Conservation (phyloP, 2,329 filamentous ascomycete genomes). For the Emmonsia crescens region DNA sequence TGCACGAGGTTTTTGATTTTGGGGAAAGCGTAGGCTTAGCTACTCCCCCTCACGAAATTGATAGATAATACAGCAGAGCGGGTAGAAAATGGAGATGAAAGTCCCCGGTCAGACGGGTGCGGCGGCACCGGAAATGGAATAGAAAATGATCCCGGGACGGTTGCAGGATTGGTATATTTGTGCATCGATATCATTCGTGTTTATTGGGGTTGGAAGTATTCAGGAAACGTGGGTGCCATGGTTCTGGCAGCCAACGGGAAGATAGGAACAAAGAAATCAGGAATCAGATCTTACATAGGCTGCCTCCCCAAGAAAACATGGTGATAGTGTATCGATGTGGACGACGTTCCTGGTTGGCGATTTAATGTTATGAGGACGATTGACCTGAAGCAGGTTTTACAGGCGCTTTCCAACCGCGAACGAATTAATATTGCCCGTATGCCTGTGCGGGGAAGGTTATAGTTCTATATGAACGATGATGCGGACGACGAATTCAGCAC, state of each 20-base stretch:
- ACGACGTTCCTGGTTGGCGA: neutral
- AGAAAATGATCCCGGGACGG: neutral
- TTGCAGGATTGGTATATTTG: neutral
- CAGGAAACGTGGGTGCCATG: neutral
- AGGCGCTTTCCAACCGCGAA: neutral
- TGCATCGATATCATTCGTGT: neutral
- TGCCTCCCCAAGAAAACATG: slow-evolving; percentile 15
- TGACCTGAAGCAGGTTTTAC: neutral
- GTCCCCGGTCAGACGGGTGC: neutral
- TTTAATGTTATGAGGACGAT: slow-evolving; percentile 3
- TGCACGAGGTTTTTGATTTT: neutral
- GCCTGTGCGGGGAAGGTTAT: neutral
- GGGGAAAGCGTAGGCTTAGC: too few relatives aligned
- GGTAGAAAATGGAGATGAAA: too few relatives aligned
- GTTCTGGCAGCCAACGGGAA: neutral
- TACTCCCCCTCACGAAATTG: neutral
- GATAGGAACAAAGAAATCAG: neutral
- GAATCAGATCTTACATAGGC: slow-evolving; percentile 7
- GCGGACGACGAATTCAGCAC: neutral
- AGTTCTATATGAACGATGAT: neutral
- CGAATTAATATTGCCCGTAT: neutral
- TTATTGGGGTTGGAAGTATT: neutral
- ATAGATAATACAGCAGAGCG: neutral
- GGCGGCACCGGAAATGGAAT: too few relatives aligned
- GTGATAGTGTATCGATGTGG: neutral